phyloP scores from a whole-genome alignment of 768 basidiomycete genomes.

The Mrakia gelida region DNA sequence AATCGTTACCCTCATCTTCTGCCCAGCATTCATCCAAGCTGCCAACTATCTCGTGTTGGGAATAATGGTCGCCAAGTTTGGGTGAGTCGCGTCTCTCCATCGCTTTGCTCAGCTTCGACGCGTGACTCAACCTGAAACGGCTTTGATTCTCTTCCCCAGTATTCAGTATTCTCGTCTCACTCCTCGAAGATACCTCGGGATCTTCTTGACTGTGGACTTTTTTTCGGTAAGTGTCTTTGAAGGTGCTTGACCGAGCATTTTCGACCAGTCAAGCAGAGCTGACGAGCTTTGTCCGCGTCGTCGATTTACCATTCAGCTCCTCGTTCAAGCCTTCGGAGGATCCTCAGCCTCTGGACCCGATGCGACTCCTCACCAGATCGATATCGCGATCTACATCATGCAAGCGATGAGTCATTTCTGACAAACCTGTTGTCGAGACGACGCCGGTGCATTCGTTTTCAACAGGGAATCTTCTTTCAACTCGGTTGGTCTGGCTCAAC shows the following conservation, averaged over 20 bases:
- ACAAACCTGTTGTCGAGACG: too few relatives aligned
- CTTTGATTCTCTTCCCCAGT: neutral
- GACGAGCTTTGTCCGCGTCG: neutral
- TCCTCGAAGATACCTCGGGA: neutral
- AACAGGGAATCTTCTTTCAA: neutral
- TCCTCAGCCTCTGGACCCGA: neutral
- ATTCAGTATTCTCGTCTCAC: slow-evolving; percentile 5
- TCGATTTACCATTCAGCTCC: neutral
- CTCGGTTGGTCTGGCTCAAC: neutral
- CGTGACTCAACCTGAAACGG: neutral
- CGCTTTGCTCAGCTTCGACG: neutral
- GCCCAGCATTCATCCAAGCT: neutral
- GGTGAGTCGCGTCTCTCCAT: neutral
- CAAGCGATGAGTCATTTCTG: neutral
- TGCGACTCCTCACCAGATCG: neutral
- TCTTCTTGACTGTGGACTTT: neutral
- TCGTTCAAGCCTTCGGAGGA: neutral
- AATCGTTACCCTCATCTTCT: neutral
- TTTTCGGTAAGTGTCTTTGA: neutral
- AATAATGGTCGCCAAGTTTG: neutral
- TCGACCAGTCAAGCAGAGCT: too few relatives aligned
- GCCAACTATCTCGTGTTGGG: neutral
- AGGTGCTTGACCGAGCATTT: too few relatives aligned
- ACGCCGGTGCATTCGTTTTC: too few relatives aligned
- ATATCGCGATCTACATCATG: neutral